Percentiles rank a stretch among this genome's conserved stretches.
Evolutionary conservation across 805 yeast genomes (phyloP).

Genomic region (Barnettozyma sucrosica): DNA sequence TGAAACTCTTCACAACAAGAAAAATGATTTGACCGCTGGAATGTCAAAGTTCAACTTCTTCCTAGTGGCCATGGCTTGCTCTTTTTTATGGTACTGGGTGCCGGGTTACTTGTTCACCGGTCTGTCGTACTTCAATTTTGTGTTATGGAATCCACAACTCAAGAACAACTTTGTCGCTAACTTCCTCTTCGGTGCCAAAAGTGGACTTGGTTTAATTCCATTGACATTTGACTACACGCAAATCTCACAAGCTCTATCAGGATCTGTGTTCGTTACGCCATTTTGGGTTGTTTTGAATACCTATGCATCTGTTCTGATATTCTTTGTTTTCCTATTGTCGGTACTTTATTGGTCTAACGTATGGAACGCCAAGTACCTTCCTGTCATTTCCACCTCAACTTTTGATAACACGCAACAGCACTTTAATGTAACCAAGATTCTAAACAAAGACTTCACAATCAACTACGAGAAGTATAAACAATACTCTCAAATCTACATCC

Average conservation of each 20-base stretch:
- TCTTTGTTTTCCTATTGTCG: conserved; percentile 45
- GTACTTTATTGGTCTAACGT: conserved; percentile 47
- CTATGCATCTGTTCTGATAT: conserved; percentile 40
- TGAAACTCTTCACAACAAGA: conserved; percentile 40
- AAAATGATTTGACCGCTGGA: conserved; percentile 38
- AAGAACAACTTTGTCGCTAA: conserved; percentile 50
- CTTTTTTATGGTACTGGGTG: conserved; percentile 58
- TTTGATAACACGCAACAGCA: conserved; percentile 41
- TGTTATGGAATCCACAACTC: conserved; percentile 31
- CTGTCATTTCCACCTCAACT: conserved; percentile 46
- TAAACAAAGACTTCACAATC: conserved; percentile 38
- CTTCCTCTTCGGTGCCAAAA: conserved; percentile 54
- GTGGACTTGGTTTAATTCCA: conserved; percentile 52
- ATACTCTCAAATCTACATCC: conserved; percentile 53
- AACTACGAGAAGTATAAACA: conserved; percentile 39
- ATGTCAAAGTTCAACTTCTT: conserved; percentile 50
- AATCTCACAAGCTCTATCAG: conserved; percentile 36
- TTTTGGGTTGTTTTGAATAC: conserved; percentile 34
- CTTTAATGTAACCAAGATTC: conserved; percentile 43
- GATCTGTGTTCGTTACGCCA: conserved; percentile 59
- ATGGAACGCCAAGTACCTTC: conserved; percentile 56
- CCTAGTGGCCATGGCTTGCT: conserved; percentile 32
- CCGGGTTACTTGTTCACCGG: conserved; percentile 62
- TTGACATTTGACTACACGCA: conserved; percentile 56
- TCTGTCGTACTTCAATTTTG: conserved; percentile 49